These are phyloP conservation scores for Candida golubevii DNA, from an alignment of 805 yeast genomes.

Conservation along the genomic window DNA sequence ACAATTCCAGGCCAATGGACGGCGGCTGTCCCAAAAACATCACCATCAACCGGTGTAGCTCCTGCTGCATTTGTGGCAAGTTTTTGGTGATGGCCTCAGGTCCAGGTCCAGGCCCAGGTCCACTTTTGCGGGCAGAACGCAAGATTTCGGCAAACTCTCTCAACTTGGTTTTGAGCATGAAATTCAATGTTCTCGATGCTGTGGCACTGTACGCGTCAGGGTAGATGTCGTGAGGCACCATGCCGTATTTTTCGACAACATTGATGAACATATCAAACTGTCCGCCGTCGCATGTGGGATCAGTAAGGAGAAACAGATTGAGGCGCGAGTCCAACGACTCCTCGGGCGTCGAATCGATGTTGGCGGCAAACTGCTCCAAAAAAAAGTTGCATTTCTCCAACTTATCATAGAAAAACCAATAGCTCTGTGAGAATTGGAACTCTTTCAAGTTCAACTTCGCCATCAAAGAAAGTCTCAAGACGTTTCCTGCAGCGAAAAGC, in stretches of 20 bases:
- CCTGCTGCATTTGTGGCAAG: conserved; percentile 15
- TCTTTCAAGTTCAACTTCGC: conserved; percentile 17
- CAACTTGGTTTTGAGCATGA: conserved; percentile 18
- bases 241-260: conserved; percentile 19
- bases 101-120: neutral
- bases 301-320: conserved; percentile 15
- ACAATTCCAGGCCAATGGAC: conserved; percentile 7
- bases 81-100: neutral
- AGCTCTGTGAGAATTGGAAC: conserved; percentile 20
- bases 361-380: conserved; percentile 14
- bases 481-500: conserved; percentile 20
- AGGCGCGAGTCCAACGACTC: conserved; percentile 16
- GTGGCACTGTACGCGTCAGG: conserved; percentile 20
- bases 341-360: conserved; percentile 10
- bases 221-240: conserved; percentile 16
- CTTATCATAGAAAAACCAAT: conserved; percentile 20
- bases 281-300: conserved; percentile 20
- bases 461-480: conserved; percentile 16
- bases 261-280: conserved; percentile 20
- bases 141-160: conserved; percentile 20
- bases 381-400: conserved; percentile 19
- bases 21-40: conserved; percentile 21
- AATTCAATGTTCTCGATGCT: conserved; percentile 17
- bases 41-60: conserved; percentile 17
- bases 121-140: conserved; percentile 5